Conservation (phyloP, 441 rosid genomes). For the Eruca vesicaria region DNA sequence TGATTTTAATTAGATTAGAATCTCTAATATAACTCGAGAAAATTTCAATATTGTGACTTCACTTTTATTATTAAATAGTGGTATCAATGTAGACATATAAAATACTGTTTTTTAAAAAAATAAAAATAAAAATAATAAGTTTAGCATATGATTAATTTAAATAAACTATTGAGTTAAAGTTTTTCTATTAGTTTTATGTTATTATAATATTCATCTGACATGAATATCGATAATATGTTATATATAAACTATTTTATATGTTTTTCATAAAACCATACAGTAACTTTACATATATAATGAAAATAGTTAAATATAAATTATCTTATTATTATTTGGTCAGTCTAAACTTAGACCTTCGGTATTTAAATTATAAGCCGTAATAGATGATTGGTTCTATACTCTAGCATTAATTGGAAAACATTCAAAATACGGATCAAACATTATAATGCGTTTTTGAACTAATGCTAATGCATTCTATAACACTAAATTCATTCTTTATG, state of each 20-base stretch:
- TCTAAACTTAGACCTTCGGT: too few relatives aligned
- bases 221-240: background rate
- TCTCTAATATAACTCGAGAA: background rate
- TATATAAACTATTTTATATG: background rate
- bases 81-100: background rate
- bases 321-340: too few relatives aligned
- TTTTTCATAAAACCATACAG: background rate
- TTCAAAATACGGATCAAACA: too few relatives aligned
- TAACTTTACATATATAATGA: background rate
- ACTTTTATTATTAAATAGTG: background rate
- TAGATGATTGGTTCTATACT: too few relatives aligned
- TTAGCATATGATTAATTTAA: background rate
- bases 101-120: too few relatives aligned
- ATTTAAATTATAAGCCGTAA: too few relatives aligned
- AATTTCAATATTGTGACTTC: background rate
- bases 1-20: background rate
- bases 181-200: background rate
- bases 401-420: too few relatives aligned
- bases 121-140: background rate
- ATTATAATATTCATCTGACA: background rate
- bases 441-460: too few relatives aligned
- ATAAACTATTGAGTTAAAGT: background rate
- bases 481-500: too few relatives aligned
- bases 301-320: too few relatives aligned
- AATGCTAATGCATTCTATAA: too few relatives aligned